Conservation (phyloP, 2,329 filamentous ascomycete genomes). For the Paracorniculantispora psalliotae region DNA sequence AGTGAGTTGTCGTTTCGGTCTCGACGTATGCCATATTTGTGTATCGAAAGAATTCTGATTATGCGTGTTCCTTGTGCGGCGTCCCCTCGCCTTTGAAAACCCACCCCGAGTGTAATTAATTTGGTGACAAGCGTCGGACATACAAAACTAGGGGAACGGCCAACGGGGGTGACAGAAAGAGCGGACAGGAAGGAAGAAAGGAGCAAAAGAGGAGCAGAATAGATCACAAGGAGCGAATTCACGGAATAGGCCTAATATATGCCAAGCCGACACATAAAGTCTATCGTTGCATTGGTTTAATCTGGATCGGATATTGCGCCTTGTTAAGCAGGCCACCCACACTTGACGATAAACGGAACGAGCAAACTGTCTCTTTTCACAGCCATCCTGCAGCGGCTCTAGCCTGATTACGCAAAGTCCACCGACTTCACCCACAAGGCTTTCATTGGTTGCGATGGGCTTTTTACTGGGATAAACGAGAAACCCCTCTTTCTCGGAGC, state of each 20-base stretch:
- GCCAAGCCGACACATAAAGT: background rate
- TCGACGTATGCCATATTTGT: background rate
- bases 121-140: background rate
- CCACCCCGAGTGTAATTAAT: too few species aligned
- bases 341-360: background rate
- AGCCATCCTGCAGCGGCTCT: background rate
- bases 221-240: background rate
- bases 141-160: background rate
- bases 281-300: background rate
- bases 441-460: background rate
- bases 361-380: background rate
- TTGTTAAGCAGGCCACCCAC: background rate
- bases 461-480: background rate
- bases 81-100: too few species aligned
- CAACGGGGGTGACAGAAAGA: background rate
- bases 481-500: constrained; percentile 6
- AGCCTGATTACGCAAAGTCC: background rate
- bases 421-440: background rate
- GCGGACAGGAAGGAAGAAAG: background rate
- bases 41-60: background rate
- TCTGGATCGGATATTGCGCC: background rate
- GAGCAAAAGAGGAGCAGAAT: background rate
- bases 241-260: background rate
- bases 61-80: background rate
- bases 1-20: background rate